These are phyloP conservation scores for Eucalyptus viminalis DNA, from an alignment of 345 rosid species.

Conservation along the genomic window DNA sequence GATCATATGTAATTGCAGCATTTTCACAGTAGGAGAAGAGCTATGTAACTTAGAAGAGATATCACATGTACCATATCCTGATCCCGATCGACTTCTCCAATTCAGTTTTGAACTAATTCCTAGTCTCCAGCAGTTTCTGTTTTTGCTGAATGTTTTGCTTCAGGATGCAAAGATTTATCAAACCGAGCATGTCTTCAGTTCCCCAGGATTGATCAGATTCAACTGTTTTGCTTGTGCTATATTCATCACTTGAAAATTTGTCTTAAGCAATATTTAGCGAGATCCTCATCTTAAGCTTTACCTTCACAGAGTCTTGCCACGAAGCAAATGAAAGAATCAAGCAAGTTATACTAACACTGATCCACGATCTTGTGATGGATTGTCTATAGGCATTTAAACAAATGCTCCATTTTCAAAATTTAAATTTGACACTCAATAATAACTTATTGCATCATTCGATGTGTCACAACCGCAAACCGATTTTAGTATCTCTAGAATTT, in stretches of 20 bases:
- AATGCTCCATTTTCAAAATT: neutral
- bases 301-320: neutral
- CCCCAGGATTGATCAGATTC: neutral
- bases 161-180: neutral
- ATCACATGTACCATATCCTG: neutral
- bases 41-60: neutral
- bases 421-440: neutral
- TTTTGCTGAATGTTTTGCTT: neutral
- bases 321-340: neutral
- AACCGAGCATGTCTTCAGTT: neutral
- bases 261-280: neutral
- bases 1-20: neutral
- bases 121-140: neutral
- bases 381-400: neutral
- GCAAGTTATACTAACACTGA: neutral
- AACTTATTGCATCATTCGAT: neutral
- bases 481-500: neutral
- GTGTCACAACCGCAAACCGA: neutral
- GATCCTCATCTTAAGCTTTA: neutral
- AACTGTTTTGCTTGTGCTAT: neutral
- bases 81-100: neutral
- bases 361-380: neutral
- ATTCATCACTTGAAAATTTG: neutral
- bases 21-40: neutral
- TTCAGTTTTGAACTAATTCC: neutral